A percentile compares a stretch with the other conserved stretches of the same genome.
Conservation (phyloP, 257 asterid species). For the Capsicum chinense region DNA sequence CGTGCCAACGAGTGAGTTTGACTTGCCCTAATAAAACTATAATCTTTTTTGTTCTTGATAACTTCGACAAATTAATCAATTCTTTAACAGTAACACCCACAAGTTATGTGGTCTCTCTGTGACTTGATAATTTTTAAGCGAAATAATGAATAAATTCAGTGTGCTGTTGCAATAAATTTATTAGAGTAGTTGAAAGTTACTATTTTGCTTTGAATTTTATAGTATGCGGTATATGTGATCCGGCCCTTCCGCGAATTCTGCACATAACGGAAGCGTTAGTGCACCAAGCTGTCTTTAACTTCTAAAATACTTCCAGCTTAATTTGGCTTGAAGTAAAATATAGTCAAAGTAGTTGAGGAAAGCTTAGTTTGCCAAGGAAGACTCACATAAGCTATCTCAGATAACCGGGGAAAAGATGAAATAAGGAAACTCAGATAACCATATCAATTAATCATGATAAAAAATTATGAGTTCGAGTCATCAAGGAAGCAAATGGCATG, state of each 20-base stretch:
- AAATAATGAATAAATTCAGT: neutral
- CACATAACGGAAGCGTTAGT: too few species aligned
- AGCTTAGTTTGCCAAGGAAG: neutral
- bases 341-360: neutral
- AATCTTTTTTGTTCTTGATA: neutral
- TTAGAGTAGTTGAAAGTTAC: neutral
- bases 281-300: neutral
- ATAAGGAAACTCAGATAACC: too few species aligned
- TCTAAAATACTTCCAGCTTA: neutral
- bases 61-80: neutral
- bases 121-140: neutral
- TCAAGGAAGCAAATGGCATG: too few species aligned
- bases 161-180: neutral
- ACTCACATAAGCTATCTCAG: neutral
- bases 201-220: neutral
- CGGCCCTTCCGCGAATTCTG: too few species aligned
- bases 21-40: neutral
- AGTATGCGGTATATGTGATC: neutral
- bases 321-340: neutral
- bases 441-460: too few species aligned
- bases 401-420: neutral
- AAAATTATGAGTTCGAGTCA: too few species aligned
- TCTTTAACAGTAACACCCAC: neutral
- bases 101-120: neutral
- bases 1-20: neutral